These are phyloP conservation scores for Diutina mesorugosa DNA, from an alignment of 1,139 yeast species.

Conservation along the genomic window DNA sequence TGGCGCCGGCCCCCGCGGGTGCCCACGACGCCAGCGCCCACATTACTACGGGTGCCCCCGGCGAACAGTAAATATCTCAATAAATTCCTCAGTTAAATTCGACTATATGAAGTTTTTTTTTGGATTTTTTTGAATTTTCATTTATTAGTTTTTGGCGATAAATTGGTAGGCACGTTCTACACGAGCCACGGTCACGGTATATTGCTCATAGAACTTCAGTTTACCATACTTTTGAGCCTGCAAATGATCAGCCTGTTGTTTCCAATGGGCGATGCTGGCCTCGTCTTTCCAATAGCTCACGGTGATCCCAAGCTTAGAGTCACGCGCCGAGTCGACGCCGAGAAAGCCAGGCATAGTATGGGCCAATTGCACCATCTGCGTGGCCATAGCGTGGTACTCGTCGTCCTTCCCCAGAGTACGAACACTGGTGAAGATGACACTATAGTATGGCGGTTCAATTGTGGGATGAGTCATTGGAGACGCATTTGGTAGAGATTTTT, in stretches of 20 bases:
- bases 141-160: no score
- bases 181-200: background rate
- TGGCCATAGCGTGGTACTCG: background rate
- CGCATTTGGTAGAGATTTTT: no score
- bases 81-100: no score
- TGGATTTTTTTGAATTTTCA: background rate
- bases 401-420: background rate
- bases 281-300: background rate
- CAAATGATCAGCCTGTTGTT: background rate
- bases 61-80: background rate
- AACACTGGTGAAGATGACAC: background rate
- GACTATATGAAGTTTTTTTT: no score
- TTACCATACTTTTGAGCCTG: background rate
- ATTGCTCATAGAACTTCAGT: background rate
- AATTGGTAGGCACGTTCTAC: background rate
- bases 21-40: background rate
- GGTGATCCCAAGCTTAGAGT: background rate
- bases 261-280: background rate
- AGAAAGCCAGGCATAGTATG: background rate
- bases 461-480: background rate
- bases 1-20: background rate
- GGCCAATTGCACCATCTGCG: background rate
- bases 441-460: background rate
- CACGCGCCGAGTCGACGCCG: background rate
- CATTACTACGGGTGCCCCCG: background rate